phyloP scores from a whole-genome alignment of 345 rosid genomes.

The Nasturtium officinale region DNA sequence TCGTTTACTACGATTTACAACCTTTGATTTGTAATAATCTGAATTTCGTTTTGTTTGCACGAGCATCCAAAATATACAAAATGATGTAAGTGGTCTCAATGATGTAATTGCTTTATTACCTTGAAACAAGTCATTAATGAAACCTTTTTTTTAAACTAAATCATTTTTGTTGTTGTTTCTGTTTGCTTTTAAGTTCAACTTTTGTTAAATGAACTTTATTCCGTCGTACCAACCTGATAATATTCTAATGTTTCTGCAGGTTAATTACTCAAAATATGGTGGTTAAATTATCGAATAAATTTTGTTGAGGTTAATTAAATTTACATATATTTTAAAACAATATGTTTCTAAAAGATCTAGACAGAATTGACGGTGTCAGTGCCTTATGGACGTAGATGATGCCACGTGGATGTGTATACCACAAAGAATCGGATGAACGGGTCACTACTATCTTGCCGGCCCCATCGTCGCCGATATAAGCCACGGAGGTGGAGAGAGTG shows the following conservation, averaged over 20 bases:
- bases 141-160: background rate
- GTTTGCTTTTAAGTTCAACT: background rate
- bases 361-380: constrained; percentile 17
- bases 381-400: constrained; percentile 2
- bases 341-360: background rate
- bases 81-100: background rate
- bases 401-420: constrained; percentile 21
- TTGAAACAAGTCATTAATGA: background rate
- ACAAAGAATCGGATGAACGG: constrained; percentile 35
- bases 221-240: background rate
- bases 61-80: background rate
- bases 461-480: constrained; percentile 29
- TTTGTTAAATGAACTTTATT: background rate
- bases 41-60: background rate
- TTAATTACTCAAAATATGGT: background rate
- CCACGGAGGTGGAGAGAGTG: constrained; percentile 29
- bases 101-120: background rate
- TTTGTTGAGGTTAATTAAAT: constrained; percentile 16
- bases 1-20: too few species aligned
- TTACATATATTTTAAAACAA: background rate
- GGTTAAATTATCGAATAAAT: background rate
- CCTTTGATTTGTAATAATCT: background rate
- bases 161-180: background rate
- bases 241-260: background rate
- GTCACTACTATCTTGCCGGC: constrained; percentile 36